Percentiles rank a stretch among this genome's conserved stretches.
Evolutionary conservation across 352 stramenopile species (phyloP).

Genomic region (Globisporangium lucens): DNA sequence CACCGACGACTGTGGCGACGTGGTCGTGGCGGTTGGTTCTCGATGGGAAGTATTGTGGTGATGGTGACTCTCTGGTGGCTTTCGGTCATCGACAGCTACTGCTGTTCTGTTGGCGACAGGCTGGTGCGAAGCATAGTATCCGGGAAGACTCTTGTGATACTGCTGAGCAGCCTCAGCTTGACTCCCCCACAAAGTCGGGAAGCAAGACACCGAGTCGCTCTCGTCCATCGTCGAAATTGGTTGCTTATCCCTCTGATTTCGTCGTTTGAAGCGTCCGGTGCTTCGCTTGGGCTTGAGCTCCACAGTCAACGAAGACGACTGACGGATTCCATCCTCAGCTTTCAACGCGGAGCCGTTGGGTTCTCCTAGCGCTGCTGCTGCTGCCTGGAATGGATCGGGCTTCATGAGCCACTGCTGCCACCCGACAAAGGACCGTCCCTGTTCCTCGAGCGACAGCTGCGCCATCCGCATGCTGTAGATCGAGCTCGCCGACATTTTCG

Average conservation of each 20-base stretch:
- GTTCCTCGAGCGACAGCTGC: conserved; percentile 37
- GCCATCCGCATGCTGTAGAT: conserved; percentile 44
- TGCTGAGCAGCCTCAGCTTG: neutral
- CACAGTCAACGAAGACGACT: neutral
- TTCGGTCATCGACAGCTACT: neutral
- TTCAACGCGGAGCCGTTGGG: neutral
- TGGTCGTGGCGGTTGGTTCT: neutral
- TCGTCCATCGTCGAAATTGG: neutral
- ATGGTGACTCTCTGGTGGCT: neutral
- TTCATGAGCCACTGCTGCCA: conserved; percentile 18
- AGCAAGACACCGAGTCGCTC: conserved; percentile 12
- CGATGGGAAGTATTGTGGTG: neutral
- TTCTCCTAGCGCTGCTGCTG: neutral
- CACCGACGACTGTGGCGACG: neutral
- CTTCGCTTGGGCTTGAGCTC: neutral
- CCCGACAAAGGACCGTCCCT: conserved; percentile 14
- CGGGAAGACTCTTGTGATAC: neutral
- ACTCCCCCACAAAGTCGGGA: conserved; percentile 20
- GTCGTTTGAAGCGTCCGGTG: conserved; percentile 2
- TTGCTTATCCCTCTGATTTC: neutral
- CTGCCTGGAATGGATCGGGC: neutral
- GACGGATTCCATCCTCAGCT: neutral
- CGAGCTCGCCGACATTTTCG: conserved; percentile 33
- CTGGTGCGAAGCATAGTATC: neutral
- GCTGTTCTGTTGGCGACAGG: neutral